Base-by-base conservation (phyloP, 2,329 filamentous ascomycete genomes). In the Colletotrichum aenigma region DNA sequence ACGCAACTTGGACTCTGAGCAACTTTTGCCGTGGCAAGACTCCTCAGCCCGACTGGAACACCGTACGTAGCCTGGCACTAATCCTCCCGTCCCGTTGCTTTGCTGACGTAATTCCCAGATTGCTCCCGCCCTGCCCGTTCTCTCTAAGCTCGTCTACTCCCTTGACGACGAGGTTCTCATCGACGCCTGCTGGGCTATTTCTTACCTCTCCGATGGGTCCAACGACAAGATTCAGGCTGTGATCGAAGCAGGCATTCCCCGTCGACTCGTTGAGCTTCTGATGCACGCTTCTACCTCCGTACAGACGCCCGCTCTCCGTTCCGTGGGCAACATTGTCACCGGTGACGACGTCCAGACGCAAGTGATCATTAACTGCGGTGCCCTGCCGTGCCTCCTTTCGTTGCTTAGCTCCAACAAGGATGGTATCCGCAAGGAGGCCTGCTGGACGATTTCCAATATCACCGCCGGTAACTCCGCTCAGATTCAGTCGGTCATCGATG, bases 11-110 rank as follows among this genome's bases (percentile, higher is more conserved):
- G 97, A 99, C 97, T 60, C 89, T 99, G 73, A 98, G 97, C 91
- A 99, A 99, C 90, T 99, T 99, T 89, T 99, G 97, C 89, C 95
- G 97, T 90, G 97, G 97, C 87, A 99, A 99, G 92, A 98, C 96
- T 10, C 97, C 97, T 67, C 97, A 99, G 88, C 97, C 97, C 62
- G 97, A 99, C 84, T 99, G 97, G 97, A 92, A 93, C 83, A 98
- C 95, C 48, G 96, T 98, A 90, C 87, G 95, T 90, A 55, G 43
- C 9, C 43, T 21, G 12, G n/a, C 43, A 52, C 10, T 30, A 38
- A 48, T 30, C 21, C 74, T 71, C 38, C n/a, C 48, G 30, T 65
- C 32, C 15, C 9, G 58, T 56, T 18, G 10, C 15, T 55, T 18
- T 52, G 18, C 71, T 70, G 16, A 68, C 9, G 6, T 16, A 6